Conservation (phyloP, 2,329 filamentous ascomycete genomes). For the Aspergillus sp. region DNA sequence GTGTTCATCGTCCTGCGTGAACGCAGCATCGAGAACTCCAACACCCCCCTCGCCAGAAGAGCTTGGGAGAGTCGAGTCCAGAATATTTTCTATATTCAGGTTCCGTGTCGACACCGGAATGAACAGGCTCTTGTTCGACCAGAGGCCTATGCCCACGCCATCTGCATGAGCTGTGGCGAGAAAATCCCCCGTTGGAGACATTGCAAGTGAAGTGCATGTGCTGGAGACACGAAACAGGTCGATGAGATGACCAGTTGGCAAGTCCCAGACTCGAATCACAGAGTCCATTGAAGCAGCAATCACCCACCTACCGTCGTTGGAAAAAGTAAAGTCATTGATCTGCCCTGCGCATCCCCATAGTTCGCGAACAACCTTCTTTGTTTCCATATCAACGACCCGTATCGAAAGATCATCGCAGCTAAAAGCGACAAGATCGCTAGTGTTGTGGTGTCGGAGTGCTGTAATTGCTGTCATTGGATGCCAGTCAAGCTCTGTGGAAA, state of each 20-base stretch:
- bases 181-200: constrained; percentile 89
- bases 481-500: constrained; percentile 84
- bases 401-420: constrained; percentile 88
- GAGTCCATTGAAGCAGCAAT: constrained; percentile 83
- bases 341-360: constrained; percentile 78
- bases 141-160: constrained; percentile 86
- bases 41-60: constrained; percentile 81
- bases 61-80: constrained; percentile 69
- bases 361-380: constrained; percentile 87
- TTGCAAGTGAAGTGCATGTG: constrained; percentile 81
- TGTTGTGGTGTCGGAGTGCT: constrained; percentile 77
- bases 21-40: constrained; percentile 75
- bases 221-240: constrained; percentile 83
- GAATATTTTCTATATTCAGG: constrained; percentile 77
- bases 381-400: constrained; percentile 86
- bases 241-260: constrained; percentile 93
- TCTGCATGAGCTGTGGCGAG: constrained; percentile 86
- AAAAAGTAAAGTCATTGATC: constrained; percentile 86
- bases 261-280: constrained; percentile 86
- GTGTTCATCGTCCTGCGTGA: constrained; percentile 59
- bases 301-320: constrained; percentile 91
- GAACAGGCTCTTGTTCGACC: constrained; percentile 93
- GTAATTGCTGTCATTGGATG: constrained; percentile 75
- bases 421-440: constrained; percentile 84
- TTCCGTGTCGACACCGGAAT: constrained; percentile 84